A percentile compares a stretch with the other conserved stretches of the same genome.
Conservation (phyloP, 495 filamentous ascomycete species). For the Xylaria telfairii region DNA sequence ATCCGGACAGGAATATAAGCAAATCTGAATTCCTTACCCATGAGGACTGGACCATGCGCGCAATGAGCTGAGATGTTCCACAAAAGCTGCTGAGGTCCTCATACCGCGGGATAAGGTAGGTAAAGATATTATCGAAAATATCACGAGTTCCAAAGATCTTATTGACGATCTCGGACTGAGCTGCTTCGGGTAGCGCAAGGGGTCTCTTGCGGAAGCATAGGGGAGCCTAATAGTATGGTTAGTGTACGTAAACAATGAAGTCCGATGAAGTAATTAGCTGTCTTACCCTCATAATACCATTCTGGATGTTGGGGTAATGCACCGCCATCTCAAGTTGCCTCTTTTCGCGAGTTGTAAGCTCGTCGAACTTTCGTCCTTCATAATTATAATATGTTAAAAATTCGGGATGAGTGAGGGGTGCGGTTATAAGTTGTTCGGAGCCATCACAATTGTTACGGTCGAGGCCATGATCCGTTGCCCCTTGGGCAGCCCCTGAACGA, state of each 20-base stretch:
- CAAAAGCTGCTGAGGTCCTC: conserved; percentile 32
- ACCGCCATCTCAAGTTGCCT: conserved; percentile 14
- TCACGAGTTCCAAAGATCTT: conserved; percentile 25
- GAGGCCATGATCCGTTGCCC: conserved; percentile 24
- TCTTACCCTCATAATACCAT: conserved; percentile 32
- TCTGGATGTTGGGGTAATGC: conserved; percentile 27
- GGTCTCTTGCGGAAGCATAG: conserved; percentile 5
- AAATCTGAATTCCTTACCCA: conserved; percentile 2
- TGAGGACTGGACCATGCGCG: neutral
- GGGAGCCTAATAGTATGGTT: conserved; percentile 24
- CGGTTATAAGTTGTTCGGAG: conserved; percentile 21
- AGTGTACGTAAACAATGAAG: neutral
- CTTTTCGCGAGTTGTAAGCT: neutral
- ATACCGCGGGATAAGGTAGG: conserved; percentile 24
- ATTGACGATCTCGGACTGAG: conserved; percentile 13
- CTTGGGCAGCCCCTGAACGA: neutral
- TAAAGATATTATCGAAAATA: conserved; percentile 19
- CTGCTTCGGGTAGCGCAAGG: neutral
- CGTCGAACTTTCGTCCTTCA: neutral
- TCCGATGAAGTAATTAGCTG: neutral
- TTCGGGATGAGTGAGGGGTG: conserved; percentile 24
- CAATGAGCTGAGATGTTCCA: conserved; percentile 27
- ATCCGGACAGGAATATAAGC: neutral
- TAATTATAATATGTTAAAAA: conserved; percentile 20
- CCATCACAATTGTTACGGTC: conserved; percentile 21